Base-by-base conservation (phyloP, 129 eudicot species). In the Pulicaria dysenterica region DNA sequence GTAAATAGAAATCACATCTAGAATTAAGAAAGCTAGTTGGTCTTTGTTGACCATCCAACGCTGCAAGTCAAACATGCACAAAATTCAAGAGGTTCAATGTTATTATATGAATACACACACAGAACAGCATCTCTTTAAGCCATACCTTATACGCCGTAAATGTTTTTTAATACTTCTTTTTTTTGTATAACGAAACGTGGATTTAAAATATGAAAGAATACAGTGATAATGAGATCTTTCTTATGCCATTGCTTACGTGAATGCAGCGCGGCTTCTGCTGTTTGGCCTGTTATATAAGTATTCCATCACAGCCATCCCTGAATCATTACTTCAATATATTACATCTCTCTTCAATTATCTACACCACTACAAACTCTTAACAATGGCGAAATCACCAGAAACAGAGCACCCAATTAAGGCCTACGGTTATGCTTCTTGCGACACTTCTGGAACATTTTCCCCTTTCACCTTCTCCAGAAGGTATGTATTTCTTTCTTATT, bases 381-480 rank as follows among this genome's bases (percentile, higher is more conserved):
- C 8, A 73, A 87, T 84, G 87, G 85, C 68, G 39, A 77, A 49
- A 9, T 73, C 84, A 10, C 81, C 78, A 7, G 91, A 84, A 34
- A 47, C 73, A 3, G 83, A 87, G 72, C 90, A 83, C 55, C 90
- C 88, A 0, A 76, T 83, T 56, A 79, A 81, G 55, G 87, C 94
- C 12, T 66, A 73, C 9, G 94, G 87, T 10, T 88, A 79, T 71
- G 94, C 89, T 14, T 82, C 94, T 15, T 71, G 51, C 15, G 89
- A 84, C 66, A 19, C 83, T 12, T 76, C 89, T 13, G 93, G 93
- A 3, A 13, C 19, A 51, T 64, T 87, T 49, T 72, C 87, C 8
- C 93, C 89, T 1, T 72, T 87, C 77, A 50, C 62, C 34, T 88
- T 88, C 81, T 85, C 94, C 5, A 67, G 94, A 70, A 84, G 93